Base-by-base conservation (phyloP, 1,139 yeast species). In the Scheffersomyces parashehatae region DNA sequence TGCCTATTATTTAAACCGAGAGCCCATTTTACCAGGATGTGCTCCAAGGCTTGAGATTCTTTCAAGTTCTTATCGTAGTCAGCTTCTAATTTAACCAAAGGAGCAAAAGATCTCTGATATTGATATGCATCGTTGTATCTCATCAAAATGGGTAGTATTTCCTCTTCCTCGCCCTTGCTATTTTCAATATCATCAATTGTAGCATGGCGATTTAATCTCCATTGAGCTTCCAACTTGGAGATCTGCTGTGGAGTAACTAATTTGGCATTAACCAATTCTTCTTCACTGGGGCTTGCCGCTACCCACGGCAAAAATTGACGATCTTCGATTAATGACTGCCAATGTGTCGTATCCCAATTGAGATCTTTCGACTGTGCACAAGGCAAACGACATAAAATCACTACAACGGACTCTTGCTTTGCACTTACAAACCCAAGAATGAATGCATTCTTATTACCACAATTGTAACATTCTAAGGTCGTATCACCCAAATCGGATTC, bases 381-480 rank as follows among this genome's bases (percentile, higher is more conserved):
- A 0, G 97, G 97, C 46, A 88, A 74, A 45, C 98, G 81, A 67
- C 97, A 91, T 39, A 91, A 68, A 36, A 90, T 77, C 8, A 91
- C 96, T 51, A 91, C 93, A 38, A 89, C 91, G 4, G 91, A 85
- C 54, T 88, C 96, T 48, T 84, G 81, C 55, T 88, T 88, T 4
- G 97, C 97, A 29, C 91, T 79, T 13, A 91, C 95, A 65, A 85
- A 89, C 1, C 98, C 98, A 37, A 91, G 70, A 28, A 85, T 73
- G 56, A 91, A 91, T 4, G 85, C 88, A 55, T 90, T 91, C 47
- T 75, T 81, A 58, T 81, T 82, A 20, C 97, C 97, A 70, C 97
- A 91, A 58, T 85, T 85, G 66, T 90, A 91, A 67, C 98, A 91
- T 62, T 91, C 97, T 48, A 91, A 69, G 1, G 82, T 77, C 3